These are phyloP conservation scores for Skeletonema potamos DNA, from an alignment of 108 stramenopile genomes.

Conservation along the genomic window DNA sequence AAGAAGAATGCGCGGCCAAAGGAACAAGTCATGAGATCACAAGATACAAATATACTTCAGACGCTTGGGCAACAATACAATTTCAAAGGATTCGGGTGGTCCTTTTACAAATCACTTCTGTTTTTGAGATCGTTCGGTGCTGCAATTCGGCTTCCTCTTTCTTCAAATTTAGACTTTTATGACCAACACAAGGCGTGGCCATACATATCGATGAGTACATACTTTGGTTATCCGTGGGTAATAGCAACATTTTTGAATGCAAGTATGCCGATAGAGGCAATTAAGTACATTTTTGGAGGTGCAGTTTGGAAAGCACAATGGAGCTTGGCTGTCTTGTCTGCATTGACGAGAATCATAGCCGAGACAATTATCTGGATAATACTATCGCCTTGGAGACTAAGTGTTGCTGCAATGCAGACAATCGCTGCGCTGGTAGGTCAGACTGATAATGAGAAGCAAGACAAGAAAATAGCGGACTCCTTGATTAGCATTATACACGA, in stretches of 20 bases:
- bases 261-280: conserved; percentile 65
- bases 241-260: conserved; percentile 48
- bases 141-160: conserved; percentile 62
- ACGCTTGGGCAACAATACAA: conserved; percentile 57
- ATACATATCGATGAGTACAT: conserved; percentile 46
- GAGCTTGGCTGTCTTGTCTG: conserved; percentile 25
- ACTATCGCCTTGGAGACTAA: conserved; percentile 21
- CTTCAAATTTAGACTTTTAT: conserved; percentile 59
- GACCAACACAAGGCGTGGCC: conserved; percentile 65
- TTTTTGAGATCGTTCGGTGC: conserved; percentile 51
- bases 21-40: neutral
- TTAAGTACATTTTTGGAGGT: conserved; percentile 52
- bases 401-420: conserved; percentile 1
- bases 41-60: conserved; percentile 1
- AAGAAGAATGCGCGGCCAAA: neutral
- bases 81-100: conserved; percentile 75
- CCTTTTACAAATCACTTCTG: conserved; percentile 69
- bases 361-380: conserved; percentile 18
- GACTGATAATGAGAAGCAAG: neutral
- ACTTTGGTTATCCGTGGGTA: conserved; percentile 63
- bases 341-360: conserved; percentile 10
- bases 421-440: neutral
- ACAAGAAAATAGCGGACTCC: neutral
- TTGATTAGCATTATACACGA: neutral
- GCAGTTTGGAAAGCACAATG: conserved; percentile 37